phyloP scores from a whole-genome alignment of 202 grass and related monocot species.

The Schoenoplectus triqueter region DNA sequence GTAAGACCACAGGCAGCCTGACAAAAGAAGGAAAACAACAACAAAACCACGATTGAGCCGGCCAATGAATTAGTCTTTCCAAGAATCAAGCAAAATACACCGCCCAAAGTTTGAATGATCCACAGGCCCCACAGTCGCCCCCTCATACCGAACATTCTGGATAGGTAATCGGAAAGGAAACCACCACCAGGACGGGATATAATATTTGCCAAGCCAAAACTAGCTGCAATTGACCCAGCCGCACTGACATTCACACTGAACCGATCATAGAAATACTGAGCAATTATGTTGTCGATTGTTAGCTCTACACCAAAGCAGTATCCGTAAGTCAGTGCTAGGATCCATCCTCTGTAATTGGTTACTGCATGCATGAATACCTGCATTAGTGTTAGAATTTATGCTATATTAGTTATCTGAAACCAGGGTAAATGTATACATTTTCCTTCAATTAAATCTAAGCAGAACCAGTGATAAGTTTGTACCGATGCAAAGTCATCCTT shows the following conservation, averaged over 20 bases:
- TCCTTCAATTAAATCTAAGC: background rate
- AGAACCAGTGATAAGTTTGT: background rate
- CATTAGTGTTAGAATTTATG: background rate
- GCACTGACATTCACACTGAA: constrained; percentile 65
- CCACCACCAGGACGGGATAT: constrained; percentile 71
- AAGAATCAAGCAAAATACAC: constrained; percentile 64
- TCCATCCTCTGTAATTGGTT: constrained; percentile 79
- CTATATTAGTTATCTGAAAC: background rate
- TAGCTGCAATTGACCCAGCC: constrained; percentile 76
- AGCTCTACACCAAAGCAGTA: constrained; percentile 94
- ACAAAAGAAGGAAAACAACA: constrained; percentile 78
- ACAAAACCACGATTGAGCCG: constrained; percentile 63
- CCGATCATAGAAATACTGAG: constrained; percentile 90
- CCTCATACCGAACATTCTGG: constrained; percentile 60
- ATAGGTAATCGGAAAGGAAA: constrained; percentile 72
- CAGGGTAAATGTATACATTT: background rate
- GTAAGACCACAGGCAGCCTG: constrained; percentile 77
- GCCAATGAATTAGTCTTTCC: constrained; percentile 55
- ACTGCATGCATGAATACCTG: constrained; percentile 65
- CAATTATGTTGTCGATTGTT: constrained; percentile 87
- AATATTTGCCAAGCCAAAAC: constrained; percentile 87
- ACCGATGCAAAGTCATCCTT: constrained; percentile 72
- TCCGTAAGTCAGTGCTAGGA: constrained; percentile 81
- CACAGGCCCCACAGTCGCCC: constrained; percentile 87
- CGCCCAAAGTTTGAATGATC: constrained; percentile 68